A percentile compares a stretch with the other conserved stretches of the same genome.
Conservation (phyloP, 208 protist genomes). For the Crithidia mellificae region DNA sequence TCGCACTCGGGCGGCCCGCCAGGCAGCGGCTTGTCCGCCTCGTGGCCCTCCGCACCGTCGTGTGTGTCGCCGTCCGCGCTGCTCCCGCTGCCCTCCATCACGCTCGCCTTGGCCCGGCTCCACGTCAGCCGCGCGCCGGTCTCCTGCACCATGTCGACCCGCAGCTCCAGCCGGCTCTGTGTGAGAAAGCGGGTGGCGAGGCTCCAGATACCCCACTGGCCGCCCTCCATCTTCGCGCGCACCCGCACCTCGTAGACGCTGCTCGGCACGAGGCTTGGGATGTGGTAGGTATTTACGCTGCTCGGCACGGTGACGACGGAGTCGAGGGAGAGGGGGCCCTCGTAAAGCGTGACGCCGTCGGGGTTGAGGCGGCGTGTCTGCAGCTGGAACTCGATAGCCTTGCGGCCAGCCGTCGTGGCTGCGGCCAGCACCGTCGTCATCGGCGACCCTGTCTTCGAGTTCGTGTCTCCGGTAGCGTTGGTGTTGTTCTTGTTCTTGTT, state of each 20-base stretch:
- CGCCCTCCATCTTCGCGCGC: conserved; percentile 67
- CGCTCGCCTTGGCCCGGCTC: conserved; percentile 63
- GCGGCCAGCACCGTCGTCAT: conserved; percentile 19
- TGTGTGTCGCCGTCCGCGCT: conserved; percentile 18
- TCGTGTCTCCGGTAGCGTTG: not conserved
- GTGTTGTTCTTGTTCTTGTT: not conserved
- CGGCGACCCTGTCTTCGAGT: not conserved
- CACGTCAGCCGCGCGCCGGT: conserved; percentile 66
- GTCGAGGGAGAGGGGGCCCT: conserved; percentile 64
- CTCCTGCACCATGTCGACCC: conserved; percentile 80
- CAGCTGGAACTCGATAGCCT: conserved; percentile 72
- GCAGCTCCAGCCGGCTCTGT: conserved; percentile 73
- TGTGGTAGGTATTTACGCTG: conserved; percentile 50
- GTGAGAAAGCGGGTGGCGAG: conserved; percentile 77
- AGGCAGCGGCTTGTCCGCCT: not conserved
- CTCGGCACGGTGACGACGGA: conserved; percentile 52
- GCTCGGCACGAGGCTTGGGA: conserved; percentile 73
- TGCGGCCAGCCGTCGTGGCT: conserved; percentile 24
- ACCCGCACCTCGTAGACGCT: conserved; percentile 86
- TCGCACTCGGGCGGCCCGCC: not conserved
- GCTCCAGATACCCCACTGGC: conserved; percentile 90
- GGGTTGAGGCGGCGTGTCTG: conserved; percentile 64
- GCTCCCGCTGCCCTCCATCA: conserved; percentile 26
- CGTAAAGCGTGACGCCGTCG: conserved; percentile 49
- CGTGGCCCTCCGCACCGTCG: not conserved